Conservation (phyloP, 2,329 filamentous ascomycete species). For the Scedosporium boydii region DNA sequence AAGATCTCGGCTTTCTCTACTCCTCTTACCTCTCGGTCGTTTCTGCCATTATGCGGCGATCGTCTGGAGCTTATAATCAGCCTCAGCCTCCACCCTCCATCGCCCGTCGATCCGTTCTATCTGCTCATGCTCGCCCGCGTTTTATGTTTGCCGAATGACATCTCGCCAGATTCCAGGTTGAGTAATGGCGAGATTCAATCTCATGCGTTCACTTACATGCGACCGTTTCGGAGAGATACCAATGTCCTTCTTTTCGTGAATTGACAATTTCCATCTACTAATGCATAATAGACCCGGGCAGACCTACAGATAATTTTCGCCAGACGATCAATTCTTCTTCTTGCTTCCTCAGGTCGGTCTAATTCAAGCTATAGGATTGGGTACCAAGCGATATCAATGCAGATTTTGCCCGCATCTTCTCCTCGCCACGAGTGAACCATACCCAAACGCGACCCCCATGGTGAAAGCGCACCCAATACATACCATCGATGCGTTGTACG, state of each 20-base stretch:
- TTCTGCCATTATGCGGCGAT: neutral
- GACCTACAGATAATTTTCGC: neutral
- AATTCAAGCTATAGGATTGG: neutral
- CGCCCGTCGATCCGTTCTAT: neutral
- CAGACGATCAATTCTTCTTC: neutral
- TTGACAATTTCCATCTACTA: no score
- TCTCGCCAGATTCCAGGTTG: neutral
- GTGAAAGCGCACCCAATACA: neutral
- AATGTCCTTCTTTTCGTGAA: no score
- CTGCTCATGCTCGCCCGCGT: neutral
- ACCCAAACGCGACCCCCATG: neutral
- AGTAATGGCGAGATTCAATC: neutral
- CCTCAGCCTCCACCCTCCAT: neutral
- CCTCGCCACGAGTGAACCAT: neutral
- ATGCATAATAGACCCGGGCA: neutral
- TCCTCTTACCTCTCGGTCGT: no score
- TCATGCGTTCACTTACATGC: no score
- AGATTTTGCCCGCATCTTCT: neutral
- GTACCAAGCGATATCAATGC: neutral
- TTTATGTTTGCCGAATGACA: neutral
- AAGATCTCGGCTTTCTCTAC: no score
- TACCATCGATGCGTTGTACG: neutral
- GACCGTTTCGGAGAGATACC: no score
- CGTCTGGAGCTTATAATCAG: neutral
- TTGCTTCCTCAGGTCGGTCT: neutral